These are phyloP conservation scores for Boletus pseudo-olivaceus DNA, from an alignment of 768 basidiomycete species.

Conservation along the genomic window DNA sequence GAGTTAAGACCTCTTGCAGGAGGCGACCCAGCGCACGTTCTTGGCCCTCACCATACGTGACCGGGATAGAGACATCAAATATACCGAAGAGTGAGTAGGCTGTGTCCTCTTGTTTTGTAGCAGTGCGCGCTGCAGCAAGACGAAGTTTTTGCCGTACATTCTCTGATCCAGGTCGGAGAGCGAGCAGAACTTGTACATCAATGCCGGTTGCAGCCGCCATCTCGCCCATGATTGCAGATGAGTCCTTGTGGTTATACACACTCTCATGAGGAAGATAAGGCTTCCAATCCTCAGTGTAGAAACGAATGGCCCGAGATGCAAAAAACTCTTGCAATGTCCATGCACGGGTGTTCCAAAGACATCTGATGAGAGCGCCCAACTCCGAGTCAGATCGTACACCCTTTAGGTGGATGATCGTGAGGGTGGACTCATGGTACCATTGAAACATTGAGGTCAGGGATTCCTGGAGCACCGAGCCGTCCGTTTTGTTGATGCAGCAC, in stretches of 20 bases:
- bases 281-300: background rate
- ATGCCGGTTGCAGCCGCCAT: background rate
- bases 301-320: background rate
- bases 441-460: background rate
- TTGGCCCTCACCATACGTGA: background rate
- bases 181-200: background rate
- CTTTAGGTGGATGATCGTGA: background rate
- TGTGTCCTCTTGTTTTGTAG: background rate
- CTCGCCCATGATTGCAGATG: background rate
- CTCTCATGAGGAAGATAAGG: background rate
- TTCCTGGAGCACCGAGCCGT: background rate
- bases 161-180: background rate
- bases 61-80: background rate
- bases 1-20: background rate
- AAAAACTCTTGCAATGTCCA: background rate
- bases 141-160: background rate
- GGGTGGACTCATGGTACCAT: background rate
- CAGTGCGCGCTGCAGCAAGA: background rate
- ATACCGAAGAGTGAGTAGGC: background rate
- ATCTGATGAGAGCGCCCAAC: background rate
- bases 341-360: background rate
- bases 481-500: constrained; percentile 13
- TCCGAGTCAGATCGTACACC: background rate
- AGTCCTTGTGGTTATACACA: background rate
- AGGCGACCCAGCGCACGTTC: background rate